Conservation (phyloP, 2,329 filamentous ascomycete species). For the Aspergillus pseudotamarii region DNA sequence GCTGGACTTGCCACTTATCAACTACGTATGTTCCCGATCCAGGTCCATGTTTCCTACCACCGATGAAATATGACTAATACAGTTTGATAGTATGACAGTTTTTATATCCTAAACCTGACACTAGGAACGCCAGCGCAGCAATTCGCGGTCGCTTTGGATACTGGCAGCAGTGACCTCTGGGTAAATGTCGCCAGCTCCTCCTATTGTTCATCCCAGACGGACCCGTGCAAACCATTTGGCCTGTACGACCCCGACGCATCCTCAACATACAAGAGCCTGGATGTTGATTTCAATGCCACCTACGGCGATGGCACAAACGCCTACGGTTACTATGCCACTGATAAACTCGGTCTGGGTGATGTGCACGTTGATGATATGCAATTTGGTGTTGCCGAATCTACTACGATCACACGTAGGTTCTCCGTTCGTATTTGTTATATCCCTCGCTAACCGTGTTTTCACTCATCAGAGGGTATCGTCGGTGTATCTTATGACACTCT, state of each 20-base stretch:
- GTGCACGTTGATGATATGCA: constrained; percentile 10
- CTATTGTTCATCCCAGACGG: constrained; percentile 55
- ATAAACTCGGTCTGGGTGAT: constrained; percentile 12
- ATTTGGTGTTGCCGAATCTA: constrained; percentile 13
- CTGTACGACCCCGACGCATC: constrained; percentile 71
- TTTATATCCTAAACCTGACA: constrained; percentile 44
- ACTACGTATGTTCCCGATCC: background rate
- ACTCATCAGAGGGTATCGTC: constrained; percentile 59
- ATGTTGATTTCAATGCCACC: constrained; percentile 76
- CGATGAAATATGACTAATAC: background rate
- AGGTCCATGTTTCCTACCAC: background rate
- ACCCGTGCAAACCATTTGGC: constrained; percentile 64
- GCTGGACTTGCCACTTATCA: background rate
- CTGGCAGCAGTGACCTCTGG: constrained; percentile 63
- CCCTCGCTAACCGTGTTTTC: background rate
- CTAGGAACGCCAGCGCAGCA: constrained; percentile 58
- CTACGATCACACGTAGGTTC: constrained; percentile 45
- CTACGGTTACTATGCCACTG: constrained; percentile 68
- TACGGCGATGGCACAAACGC: constrained; percentile 79
- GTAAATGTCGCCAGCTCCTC: constrained; percentile 65
- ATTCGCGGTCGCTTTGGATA: constrained; percentile 59
- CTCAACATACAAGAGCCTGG: constrained; percentile 71
- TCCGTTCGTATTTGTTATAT: constrained; percentile 62
- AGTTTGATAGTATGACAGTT: background rate
- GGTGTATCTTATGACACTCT: constrained; percentile 72